Conservation (phyloP, 169 alveolate species). For the Eimeria acervulina region DNA sequence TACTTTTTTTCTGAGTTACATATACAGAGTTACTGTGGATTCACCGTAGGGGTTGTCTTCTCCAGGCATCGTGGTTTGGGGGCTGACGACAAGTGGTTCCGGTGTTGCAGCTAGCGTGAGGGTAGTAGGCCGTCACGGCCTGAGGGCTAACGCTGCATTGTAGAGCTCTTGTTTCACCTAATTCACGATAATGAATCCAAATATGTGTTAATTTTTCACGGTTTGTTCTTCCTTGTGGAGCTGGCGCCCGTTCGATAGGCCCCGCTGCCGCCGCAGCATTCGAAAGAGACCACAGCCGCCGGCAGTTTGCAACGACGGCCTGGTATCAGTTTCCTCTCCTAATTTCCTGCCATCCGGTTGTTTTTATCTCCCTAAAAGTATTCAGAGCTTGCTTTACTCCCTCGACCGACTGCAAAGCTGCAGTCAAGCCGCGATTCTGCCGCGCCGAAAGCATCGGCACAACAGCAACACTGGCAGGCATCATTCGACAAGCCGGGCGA, state of each 20-base stretch:
- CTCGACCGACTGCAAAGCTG: neutral
- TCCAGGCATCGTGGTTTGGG: constrained; percentile 31
- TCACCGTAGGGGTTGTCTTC: neutral
- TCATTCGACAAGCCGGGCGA: constrained; percentile 59
- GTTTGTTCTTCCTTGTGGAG: constrained; percentile 26
- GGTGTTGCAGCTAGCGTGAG: constrained; percentile 70
- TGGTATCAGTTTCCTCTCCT: constrained; percentile 9
- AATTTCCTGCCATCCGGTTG: neutral
- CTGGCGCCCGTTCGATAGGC: neutral
- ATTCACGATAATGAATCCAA: neutral
- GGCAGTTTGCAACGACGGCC: constrained; percentile 32
- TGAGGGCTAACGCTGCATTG: neutral
- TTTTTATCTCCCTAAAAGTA: neutral
- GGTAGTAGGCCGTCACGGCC: constrained; percentile 30
- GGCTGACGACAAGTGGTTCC: constrained; percentile 73
- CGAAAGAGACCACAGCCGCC: constrained; percentile 60
- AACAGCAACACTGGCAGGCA: constrained; percentile 33
- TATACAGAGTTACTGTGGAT: neutral
- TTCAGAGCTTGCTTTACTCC: neutral
- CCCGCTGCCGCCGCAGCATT: constrained; percentile 54
- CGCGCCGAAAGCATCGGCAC: constrained; percentile 49
- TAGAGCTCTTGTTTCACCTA: neutral
- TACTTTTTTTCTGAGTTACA: neutral
- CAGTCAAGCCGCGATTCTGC: neutral
- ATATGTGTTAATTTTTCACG: constrained; percentile 49